Base-by-base conservation (phyloP, 805 yeast species). In the Candida khao-thaluensis region DNA sequence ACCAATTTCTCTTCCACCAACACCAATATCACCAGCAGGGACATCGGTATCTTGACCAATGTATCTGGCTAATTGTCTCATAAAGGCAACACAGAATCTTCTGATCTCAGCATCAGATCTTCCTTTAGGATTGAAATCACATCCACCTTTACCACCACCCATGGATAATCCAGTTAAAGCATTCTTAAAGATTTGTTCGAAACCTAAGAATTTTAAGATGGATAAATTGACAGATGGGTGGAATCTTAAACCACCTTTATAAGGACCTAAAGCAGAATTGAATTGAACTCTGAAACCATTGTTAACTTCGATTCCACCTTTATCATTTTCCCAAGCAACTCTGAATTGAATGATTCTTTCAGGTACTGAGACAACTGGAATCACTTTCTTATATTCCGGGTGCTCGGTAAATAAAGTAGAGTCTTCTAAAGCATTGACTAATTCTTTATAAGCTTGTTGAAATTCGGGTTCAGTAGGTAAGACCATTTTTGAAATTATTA, bases 61-160 rank as follows among this genome's bases (percentile, higher is more conserved):
- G 81, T 90, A 90, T 69, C 95, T 84, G 51, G 90, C 81, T 58
- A 91, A 81, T 73, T 91, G 96, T 68, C 87, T 77, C 96, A 91
- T 91, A 79, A 91, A 91, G 37, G 96, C 77, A 59, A 78, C 79
- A 76, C 97, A 91, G 81, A 91, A 91, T 70, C 95, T 82, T 77
- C 99, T 84, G 72, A 91, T 91, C 76, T 91, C 99, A 56, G 72
- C 68, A 69, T 90, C 93, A 45, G 95, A 77, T 71, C 82, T 85
- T 62, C 91, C 95, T 80, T 91, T 91, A 59, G 97, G 96, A 74
- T 90, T 89, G 72, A 91, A 93, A 72, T 91, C 96, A 45, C 95
- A 77, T 68, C 99, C 99, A 79, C 99, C 99, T 69, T 91, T 91
- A 72, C 96, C 99, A 76, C 99, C 99, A 66, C 99, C 99, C 85